Evolutionary conservation across 2,329 filamentous ascomycete genomes (phyloP), one percentile per base, ranked within the genome.

Genomic region (Sporothrix brasiliensis): DNA sequence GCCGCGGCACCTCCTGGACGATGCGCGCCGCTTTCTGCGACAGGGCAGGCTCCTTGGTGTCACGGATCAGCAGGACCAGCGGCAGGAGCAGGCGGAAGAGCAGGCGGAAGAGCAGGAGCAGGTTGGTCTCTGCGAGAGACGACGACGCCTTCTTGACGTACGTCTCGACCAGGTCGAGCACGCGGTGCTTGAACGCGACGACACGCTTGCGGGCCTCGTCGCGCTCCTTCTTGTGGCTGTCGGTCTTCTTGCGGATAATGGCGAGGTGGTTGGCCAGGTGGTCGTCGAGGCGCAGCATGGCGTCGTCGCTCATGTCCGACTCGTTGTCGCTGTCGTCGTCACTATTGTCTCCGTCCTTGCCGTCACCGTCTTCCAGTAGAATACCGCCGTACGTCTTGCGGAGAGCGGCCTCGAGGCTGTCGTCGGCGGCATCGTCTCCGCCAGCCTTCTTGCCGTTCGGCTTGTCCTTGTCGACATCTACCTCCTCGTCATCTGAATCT

Each of bases 131-230:
- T 34, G 50, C 19, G 24, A 16, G n/a, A 21, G 54, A 80, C 75
- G 89, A 80, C 75, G 89, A 91, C 27, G 85, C 85, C 70, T 89
- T 86, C 79, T 92, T 93, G 73, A 95, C 85, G 79, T 93, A 95
- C 91, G 72, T 91, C 61, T 65, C 88, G 13, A 98, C 84, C 0
- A 98, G 86, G 77, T 98, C 95, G 4, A 98, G 86, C 6, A 97
- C 91, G 54, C 94, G 91, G 79, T 92, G 92, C 83, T 99, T 99
- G 86, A 99, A 97, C 80, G 94, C 94, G 76, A 97, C 83, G 77
- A 98, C 92, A 24, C 89, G 93, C 75, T 94, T 91, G 77, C 92
- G 95, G 69, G 94, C 94, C 72, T 94, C 91, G 77, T 92, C 92
- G 76, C 91, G 91, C 77, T 95, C 90, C 80, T 94, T 92, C 81